Conservation (phyloP, 108 stramenopile genomes). For the Discostella pseudostelligera region DNA sequence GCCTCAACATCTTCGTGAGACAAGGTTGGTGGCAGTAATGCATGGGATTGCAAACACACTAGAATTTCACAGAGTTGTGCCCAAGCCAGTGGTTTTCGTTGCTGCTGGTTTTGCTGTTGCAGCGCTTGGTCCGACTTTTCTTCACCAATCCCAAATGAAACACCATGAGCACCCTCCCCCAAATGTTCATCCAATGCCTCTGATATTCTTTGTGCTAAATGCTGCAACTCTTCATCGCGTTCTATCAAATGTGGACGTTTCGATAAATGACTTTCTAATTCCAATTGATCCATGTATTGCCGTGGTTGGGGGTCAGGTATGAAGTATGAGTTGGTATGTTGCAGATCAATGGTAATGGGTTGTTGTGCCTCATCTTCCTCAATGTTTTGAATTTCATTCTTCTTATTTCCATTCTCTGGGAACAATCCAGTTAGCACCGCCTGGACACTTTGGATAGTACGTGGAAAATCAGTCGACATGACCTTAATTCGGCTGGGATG, state of each 20-base stretch:
- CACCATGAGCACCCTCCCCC: slow-evolving; percentile 51
- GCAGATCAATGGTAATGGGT: slow-evolving; percentile 63
- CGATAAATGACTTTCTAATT: slow-evolving; percentile 57
- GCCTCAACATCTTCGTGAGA: slow-evolving; percentile 58
- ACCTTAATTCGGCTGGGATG: slow-evolving; percentile 52
- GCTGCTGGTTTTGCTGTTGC: background rate
- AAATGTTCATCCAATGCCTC: slow-evolving; percentile 49
- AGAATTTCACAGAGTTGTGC: slow-evolving; percentile 74
- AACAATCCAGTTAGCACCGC: slow-evolving; percentile 72
- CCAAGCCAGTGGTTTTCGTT: slow-evolving; percentile 54
- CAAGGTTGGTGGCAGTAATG: slow-evolving; percentile 57
- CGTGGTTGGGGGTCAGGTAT: slow-evolving; percentile 88
- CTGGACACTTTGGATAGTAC: slow-evolving; percentile 83
- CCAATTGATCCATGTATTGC: slow-evolving; percentile 53
- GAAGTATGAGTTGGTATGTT: slow-evolving; percentile 57
- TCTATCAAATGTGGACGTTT: slow-evolving; percentile 54
- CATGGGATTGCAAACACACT: slow-evolving; percentile 61
- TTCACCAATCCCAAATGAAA: slow-evolving; percentile 76
- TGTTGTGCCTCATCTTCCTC: slow-evolving; percentile 13
- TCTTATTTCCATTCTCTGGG: slow-evolving; percentile 28
- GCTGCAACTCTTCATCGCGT: slow-evolving; percentile 52
- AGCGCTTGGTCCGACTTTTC: slow-evolving; percentile 23
- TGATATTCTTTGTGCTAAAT: slow-evolving; percentile 56
- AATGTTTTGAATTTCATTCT: background rate
- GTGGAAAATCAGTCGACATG: slow-evolving; percentile 69